These are phyloP conservation scores for Tulasnella calospora DNA, from an alignment of 768 basidiomycete species.

Conservation along the genomic window DNA sequence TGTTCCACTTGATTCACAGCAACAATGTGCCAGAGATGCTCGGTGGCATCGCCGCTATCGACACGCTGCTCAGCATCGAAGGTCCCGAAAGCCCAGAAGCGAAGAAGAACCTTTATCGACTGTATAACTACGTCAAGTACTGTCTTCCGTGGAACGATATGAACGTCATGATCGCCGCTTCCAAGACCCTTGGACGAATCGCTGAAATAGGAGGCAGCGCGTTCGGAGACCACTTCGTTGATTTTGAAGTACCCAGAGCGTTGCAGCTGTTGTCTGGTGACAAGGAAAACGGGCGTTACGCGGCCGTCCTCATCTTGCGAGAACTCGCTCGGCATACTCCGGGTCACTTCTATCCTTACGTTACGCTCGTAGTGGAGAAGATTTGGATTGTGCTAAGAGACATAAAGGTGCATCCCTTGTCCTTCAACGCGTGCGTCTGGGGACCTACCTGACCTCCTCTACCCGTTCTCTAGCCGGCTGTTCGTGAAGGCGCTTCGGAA, in stretches of 20 bases:
- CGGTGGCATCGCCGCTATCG: constrained; percentile 83
- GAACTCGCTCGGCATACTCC: constrained; percentile 89
- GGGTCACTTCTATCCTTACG: constrained; percentile 80
- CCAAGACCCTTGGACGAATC: constrained; percentile 86
- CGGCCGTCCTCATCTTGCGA: constrained; percentile 88
- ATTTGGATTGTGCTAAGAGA: constrained; percentile 88
- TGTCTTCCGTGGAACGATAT: constrained; percentile 87
- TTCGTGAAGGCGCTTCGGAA: constrained; percentile 89
- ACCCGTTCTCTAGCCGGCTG: constrained; percentile 46
- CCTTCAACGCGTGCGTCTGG: neutral
- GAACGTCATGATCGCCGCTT: constrained; percentile 89
- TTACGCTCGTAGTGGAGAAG: constrained; percentile 83
- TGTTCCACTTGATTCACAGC: constrained; percentile 81
- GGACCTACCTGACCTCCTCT: neutral
- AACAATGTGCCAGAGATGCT: constrained; percentile 72
- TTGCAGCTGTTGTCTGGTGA: constrained; percentile 75
- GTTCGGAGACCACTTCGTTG: constrained; percentile 86
- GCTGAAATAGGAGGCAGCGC: constrained; percentile 75
- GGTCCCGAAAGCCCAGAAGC: constrained; percentile 71
- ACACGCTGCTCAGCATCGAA: constrained; percentile 70
- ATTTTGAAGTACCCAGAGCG: constrained; percentile 79
- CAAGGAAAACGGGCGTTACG: constrained; percentile 76
- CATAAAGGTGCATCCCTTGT: constrained; percentile 52
- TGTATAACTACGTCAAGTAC: constrained; percentile 89
- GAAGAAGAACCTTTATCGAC: constrained; percentile 60